These are phyloP conservation scores for Pythium apleroticum DNA, from an alignment of 352 stramenopile genomes.

Conservation along the genomic window DNA sequence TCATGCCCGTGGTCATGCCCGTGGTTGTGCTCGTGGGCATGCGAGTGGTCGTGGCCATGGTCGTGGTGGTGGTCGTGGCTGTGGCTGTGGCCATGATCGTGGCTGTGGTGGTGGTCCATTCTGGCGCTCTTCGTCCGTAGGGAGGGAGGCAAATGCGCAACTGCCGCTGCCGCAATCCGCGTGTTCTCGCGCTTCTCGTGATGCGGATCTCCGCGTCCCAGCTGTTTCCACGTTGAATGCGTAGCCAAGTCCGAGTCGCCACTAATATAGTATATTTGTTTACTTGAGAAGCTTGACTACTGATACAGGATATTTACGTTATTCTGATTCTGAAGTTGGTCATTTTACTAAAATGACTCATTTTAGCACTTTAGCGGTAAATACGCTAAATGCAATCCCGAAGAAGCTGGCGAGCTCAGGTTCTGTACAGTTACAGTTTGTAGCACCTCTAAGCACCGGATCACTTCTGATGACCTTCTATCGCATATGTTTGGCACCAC, in stretches of 20 bases:
- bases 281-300: background rate
- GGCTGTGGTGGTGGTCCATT: slow-evolving; percentile 27
- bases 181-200: background rate
- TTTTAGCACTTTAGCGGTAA: background rate
- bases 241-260: background rate
- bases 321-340: slow-evolving; percentile 5
- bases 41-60: slow-evolving; percentile 17
- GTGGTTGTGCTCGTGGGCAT: slow-evolving; percentile 27
- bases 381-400: background rate
- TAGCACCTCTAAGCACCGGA: too few species aligned
- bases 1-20: slow-evolving; percentile 23
- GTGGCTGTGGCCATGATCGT: slow-evolving; percentile 15
- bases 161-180: too few species aligned
- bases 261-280: slow-evolving; percentile 11
- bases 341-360: background rate
- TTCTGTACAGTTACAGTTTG: too few species aligned
- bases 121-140: background rate
- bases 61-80: slow-evolving; percentile 18
- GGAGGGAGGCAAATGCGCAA: background rate
- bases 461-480: too few species aligned
- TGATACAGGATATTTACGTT: background rate
- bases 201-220: background rate
- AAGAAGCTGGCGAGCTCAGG: too few species aligned
- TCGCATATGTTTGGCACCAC: too few species aligned
- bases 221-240: background rate